Conservation (phyloP, 768 basidiomycete species). For the Multifurca ochricompacta region DNA sequence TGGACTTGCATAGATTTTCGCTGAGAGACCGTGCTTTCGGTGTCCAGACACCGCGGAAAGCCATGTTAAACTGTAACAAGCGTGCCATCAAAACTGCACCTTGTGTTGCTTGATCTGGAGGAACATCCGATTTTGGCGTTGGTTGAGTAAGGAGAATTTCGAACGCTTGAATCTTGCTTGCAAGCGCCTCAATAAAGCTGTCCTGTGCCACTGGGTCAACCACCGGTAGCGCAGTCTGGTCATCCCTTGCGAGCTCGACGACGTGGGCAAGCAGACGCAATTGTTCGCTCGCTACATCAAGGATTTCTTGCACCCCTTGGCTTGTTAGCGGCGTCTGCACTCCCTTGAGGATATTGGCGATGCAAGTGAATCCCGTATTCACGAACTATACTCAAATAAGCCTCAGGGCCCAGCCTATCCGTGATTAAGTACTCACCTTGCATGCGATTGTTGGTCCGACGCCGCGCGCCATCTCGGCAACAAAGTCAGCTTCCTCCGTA, state of each 20-base stretch:
- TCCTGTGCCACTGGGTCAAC: slow-evolving; percentile 52
- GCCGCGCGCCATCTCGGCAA: slow-evolving; percentile 73
- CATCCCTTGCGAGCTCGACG: slow-evolving; percentile 53
- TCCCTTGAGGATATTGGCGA: slow-evolving; percentile 46
- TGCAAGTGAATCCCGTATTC: slow-evolving; percentile 62
- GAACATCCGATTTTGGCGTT: slow-evolving; percentile 18
- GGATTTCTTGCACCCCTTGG: slow-evolving; percentile 27
- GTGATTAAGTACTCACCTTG: slow-evolving; percentile 40
- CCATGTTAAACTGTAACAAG: slow-evolving; percentile 64
- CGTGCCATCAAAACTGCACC: slow-evolving; percentile 52
- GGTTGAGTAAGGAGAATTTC: slow-evolving; percentile 26
- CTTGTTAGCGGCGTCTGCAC: slow-evolving; percentile 21
- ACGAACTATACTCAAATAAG: slow-evolving; percentile 44
- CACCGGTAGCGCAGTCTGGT: slow-evolving; percentile 35
- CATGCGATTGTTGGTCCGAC: slow-evolving; percentile 57
- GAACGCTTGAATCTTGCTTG: slow-evolving; percentile 36
- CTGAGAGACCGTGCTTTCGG: slow-evolving; percentile 40
- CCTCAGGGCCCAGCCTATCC: neutral
- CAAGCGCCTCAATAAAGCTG: slow-evolving; percentile 44
- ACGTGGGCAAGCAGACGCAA: slow-evolving; percentile 63
- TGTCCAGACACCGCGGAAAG: slow-evolving; percentile 55
- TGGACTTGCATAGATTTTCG: slow-evolving; percentile 31
- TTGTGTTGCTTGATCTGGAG: slow-evolving; percentile 26
- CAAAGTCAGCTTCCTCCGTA: slow-evolving; percentile 73
- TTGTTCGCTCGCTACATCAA: slow-evolving; percentile 47